Conservation (phyloP, 768 basidiomycete genomes). For the Kwoniella mangroviensis region DNA sequence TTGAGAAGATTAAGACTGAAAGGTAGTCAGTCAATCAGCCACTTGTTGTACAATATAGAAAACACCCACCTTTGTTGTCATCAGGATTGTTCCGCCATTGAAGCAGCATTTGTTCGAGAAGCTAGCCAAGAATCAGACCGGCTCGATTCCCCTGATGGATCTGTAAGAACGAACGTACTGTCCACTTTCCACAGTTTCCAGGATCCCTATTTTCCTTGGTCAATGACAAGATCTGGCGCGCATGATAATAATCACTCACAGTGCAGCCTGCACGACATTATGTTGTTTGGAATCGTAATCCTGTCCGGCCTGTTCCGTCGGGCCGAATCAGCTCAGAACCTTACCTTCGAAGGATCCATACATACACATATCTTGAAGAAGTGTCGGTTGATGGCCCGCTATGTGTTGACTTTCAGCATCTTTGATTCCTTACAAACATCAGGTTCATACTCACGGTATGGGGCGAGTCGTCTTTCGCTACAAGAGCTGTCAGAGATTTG, state of each 20-base stretch:
- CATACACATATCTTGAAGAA: conserved; percentile 47
- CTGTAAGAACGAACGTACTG: conserved; percentile 31
- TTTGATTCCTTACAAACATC: background rate
- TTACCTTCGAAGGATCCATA: background rate
- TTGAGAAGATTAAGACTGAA: conserved; percentile 84
- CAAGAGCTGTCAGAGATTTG: background rate
- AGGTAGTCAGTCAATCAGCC: background rate
- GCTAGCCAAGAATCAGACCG: conserved; percentile 59
- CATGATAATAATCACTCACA: conserved; percentile 31
- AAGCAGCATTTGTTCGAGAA: conserved; percentile 70
- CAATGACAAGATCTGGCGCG: background rate
- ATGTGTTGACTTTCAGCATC: background rate
- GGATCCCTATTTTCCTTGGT: conserved; percentile 37
- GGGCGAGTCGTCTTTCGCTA: conserved; percentile 72
- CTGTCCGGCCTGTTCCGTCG: conserved; percentile 31
- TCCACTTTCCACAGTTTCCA: conserved; percentile 55
- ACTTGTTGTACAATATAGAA: background rate
- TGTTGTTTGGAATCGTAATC: conserved; percentile 36
- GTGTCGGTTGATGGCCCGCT: conserved; percentile 41
- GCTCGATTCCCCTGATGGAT: background rate
- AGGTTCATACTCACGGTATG: conserved; percentile 59
- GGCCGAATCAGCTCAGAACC: background rate
- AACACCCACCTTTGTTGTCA: conserved; percentile 67
- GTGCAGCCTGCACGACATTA: conserved; percentile 35
- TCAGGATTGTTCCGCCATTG: conserved; percentile 65